Evolutionary conservation across 1,139 yeast genomes (phyloP), one percentile per base, ranked within the genome.

Genomic region (Pichia sorboxylosa): DNA sequence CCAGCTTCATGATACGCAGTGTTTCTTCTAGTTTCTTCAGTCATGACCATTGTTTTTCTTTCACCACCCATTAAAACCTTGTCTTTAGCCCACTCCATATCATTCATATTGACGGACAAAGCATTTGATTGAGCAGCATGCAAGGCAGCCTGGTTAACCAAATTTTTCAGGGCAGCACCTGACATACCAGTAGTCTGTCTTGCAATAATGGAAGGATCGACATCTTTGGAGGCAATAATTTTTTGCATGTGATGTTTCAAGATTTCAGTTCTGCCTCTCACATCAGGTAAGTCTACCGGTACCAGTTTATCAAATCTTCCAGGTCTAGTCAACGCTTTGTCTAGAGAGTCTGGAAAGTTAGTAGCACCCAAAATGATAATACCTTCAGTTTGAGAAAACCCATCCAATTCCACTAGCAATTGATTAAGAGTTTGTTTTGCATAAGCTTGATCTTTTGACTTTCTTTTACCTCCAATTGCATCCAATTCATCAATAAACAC

Each of bases 1-100:
- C 99, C 99, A 8, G 98, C 99, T 61, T 90, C 99, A 59, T 90
- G 99, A 57, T 77, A 92, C 2, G 98, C 98, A 14, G 98, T 92
- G 46, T 90, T 87, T 46, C 71, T 73, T 56, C 97, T 73, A 0
- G 94, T 73, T 45, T 90, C 96, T 55, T 90, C 96, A 17, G 98
- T 87, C 59, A 90, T 72, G 32, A 90, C 96, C 97, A 87, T 87
- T 32, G 94, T 83, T 59, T 83, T 83, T 55, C 93, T 80, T 43
- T 94, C 99, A 23, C 97, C 98, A 33, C 99, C 99, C 81, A 92
- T 76, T 49, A 92, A 64, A 38, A 92, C 90, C 61, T 90, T 90
- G 57, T 90, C 99, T 57, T 92, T 92, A 29, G 99, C 98, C 98
- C 98, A 92, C 58, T 90, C 99, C 44, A 90, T 77, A 58, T 92